phyloP scores from a whole-genome alignment of 75 land plant genomes.

The Chamaecyparis obtusa region DNA sequence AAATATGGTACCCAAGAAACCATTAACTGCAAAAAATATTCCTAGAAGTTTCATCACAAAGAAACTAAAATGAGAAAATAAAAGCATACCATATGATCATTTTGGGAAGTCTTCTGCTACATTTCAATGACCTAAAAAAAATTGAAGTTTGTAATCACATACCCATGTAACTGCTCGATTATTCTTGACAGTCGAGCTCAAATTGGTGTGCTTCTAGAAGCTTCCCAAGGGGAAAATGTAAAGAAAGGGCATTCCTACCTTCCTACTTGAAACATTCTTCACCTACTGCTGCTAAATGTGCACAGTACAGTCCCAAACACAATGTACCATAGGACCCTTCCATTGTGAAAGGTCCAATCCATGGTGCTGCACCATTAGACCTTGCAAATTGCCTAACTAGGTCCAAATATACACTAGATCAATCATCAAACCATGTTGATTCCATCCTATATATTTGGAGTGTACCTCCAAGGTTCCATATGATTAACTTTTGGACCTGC shows the following conservation, averaged over 20 bases:
- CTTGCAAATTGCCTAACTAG: neutral
- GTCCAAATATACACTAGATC: neutral
- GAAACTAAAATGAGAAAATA: neutral
- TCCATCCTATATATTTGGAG: neutral
- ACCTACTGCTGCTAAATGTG: neutral
- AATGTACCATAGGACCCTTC: neutral
- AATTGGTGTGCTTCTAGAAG: neutral
- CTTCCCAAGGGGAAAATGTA: neutral
- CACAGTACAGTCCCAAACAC: neutral
- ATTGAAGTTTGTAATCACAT: neutral
- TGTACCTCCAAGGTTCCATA: neutral
- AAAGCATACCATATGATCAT: neutral
- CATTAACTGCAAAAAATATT: neutral
- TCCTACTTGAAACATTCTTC: neutral
- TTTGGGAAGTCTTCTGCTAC: neutral
- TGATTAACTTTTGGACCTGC: neutral
- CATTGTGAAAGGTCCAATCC: neutral
- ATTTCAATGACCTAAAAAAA: neutral
- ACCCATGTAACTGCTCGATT: neutral
- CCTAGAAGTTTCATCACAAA: neutral
- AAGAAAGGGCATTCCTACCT: neutral
- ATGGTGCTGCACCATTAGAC: neutral
- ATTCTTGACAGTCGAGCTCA: neutral
- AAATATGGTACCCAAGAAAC: neutral
- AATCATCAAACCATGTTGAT: neutral